Conservation (phyloP, 2,329 filamentous ascomycete species). For the Alternaria arborescens region DNA sequence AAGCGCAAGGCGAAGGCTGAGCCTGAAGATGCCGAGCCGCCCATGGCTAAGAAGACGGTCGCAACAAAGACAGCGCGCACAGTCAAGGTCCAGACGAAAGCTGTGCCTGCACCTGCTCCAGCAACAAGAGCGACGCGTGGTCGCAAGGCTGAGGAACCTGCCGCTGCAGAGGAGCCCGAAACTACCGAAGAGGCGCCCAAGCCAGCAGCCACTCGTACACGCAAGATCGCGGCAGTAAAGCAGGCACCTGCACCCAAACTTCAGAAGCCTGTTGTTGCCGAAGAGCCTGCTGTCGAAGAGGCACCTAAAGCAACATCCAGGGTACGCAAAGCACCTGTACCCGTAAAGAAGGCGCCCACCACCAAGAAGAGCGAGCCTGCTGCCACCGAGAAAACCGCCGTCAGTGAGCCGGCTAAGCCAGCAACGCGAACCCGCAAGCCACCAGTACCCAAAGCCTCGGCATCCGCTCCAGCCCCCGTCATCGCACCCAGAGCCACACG, state of each 20-base stretch:
- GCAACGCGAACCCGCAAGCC: slow-evolving; percentile 32
- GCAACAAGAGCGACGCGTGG: slow-evolving; percentile 37
- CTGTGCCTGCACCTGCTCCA: slow-evolving; percentile 26
- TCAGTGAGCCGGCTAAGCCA: slow-evolving; percentile 27
- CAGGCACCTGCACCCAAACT: slow-evolving; percentile 23
- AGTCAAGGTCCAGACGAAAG: slow-evolving; percentile 29
- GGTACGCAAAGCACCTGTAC: slow-evolving; percentile 29
- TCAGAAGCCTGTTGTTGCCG: slow-evolving; percentile 15
- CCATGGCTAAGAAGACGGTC: slow-evolving; percentile 29
- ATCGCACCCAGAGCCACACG: slow-evolving; percentile 31
- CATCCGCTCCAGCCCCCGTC: slow-evolving; percentile 17
- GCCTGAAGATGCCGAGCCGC: slow-evolving; percentile 25
- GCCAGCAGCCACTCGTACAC: slow-evolving; percentile 25
- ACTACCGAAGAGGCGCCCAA: slow-evolving; percentile 25
- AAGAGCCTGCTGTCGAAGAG: slow-evolving; percentile 21
- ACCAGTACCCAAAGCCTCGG: slow-evolving; percentile 21
- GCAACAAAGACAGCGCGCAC: slow-evolving; percentile 33
- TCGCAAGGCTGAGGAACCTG: slow-evolving; percentile 29
- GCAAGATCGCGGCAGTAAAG: slow-evolving; percentile 32
- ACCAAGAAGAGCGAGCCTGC: slow-evolving; percentile 20
- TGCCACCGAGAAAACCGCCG: slow-evolving; percentile 14
- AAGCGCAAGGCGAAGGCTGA: slow-evolving; percentile 33
- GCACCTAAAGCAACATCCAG: slow-evolving; percentile 26
- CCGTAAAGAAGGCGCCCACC: slow-evolving; percentile 22
- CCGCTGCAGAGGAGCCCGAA: slow-evolving; percentile 21